Percentiles rank a stretch among this genome's conserved stretches.
Conservation (phyloP, 2,329 filamentous ascomycete genomes). For the Coniella lustricola region DNA sequence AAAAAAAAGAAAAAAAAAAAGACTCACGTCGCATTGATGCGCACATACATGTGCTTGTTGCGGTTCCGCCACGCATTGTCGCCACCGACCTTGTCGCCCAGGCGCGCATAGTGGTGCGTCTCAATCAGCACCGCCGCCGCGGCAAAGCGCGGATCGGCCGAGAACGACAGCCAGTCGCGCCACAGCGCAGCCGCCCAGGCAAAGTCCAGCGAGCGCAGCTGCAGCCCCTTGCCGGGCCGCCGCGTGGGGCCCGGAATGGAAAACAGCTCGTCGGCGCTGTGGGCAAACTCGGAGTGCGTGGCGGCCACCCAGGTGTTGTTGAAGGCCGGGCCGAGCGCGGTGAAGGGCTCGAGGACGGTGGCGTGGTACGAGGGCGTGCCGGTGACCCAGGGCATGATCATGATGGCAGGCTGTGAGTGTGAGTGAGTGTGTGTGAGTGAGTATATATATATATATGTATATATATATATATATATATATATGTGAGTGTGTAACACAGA, state of each 20-base stretch:
- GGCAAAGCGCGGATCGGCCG: neutral
- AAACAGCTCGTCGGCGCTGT: neutral
- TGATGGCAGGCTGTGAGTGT: neutral
- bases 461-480: too few species aligned
- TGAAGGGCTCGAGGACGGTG: neutral
- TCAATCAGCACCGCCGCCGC: neutral
- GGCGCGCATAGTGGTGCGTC: neutral
- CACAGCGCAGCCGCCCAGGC: neutral
- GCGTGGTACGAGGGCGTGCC: constrained; percentile 1
- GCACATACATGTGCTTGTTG: constrained; percentile 3
- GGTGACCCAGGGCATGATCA: neutral
- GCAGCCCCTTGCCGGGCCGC: neutral
- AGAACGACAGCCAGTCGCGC: neutral
- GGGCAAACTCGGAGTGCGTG: neutral
- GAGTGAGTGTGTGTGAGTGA: too few species aligned
- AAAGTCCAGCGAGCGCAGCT: neutral
- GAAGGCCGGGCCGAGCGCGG: neutral
- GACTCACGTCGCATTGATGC: neutral
- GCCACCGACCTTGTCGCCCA: constrained; percentile 1
- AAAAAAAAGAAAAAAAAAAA: neutral
- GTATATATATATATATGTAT: too few species aligned
- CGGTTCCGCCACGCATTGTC: constrained; percentile 2
- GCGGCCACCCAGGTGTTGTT: neutral
- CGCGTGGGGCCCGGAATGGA: neutral
- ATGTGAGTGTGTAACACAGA: too few species aligned